A percentile compares a stretch with the other conserved stretches of the same genome.
These are phyloP conservation scores for Pseudophaeomoniella oleicola DNA, from an alignment of 2,329 filamentous ascomycete genomes.

Conservation along the genomic window DNA sequence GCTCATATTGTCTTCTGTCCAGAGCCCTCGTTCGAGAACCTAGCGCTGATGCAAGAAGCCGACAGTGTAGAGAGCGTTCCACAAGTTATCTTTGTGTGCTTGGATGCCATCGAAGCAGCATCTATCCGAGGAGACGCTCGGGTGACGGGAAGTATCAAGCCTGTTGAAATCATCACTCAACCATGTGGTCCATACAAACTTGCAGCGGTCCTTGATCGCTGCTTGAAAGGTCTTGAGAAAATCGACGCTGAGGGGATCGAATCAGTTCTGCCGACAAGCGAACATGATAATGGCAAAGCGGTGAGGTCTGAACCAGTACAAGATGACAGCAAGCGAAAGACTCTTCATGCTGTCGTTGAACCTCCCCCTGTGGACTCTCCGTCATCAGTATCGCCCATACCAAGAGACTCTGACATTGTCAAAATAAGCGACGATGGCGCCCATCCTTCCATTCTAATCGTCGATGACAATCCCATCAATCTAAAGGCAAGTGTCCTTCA, in stretches of 20 bases:
- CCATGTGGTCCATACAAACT: slow-evolving; percentile 1
- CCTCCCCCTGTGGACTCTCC: neutral
- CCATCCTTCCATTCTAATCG: slow-evolving; percentile 15
- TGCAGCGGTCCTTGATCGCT: neutral
- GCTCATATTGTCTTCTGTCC: neutral
- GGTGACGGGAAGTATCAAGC: slow-evolving; percentile 31
- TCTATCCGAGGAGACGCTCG: slow-evolving; percentile 24
- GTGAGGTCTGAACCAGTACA: too few species aligned
- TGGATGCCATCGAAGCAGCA: slow-evolving; percentile 1
- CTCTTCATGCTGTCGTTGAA: neutral
- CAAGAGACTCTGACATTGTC: neutral
- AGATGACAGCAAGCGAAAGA: neutral
- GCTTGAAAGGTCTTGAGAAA: slow-evolving; percentile 1
- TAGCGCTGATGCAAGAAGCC: neutral
- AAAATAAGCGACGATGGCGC: neutral
- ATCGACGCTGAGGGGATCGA: too few species aligned
- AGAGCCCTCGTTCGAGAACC: neutral
- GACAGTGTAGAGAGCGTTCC: neutral
- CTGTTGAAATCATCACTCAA: slow-evolving; percentile 19
- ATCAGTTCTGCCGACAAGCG: too few species aligned
- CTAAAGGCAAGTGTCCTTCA: slow-evolving; percentile 12
- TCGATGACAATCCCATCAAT: slow-evolving; percentile 25
- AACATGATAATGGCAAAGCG: too few species aligned
- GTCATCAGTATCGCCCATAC: neutral
- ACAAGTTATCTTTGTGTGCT: neutral